Base-by-base conservation (phyloP, 805 yeast genomes). In the Wickerhamomyces kurtzmanii region DNA sequence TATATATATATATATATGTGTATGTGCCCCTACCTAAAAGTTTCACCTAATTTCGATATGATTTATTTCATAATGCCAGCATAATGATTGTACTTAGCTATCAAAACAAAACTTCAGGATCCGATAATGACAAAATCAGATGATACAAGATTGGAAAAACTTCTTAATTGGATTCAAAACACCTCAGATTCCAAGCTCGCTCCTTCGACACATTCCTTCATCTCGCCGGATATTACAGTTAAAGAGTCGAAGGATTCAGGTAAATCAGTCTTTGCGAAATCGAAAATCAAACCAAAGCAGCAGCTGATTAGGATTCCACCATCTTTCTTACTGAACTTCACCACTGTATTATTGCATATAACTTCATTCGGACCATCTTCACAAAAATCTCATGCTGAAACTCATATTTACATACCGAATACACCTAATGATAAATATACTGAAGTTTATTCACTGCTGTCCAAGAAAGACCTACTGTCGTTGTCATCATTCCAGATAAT, bases 401-500 rank as follows among this genome's bases (percentile, higher is more conserved):
- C 13, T n/a, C 9, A 12, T 17, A 13, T 17, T 19, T 14, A 4
- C 11, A 27, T 13, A 26, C 31, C 10, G 14, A 13, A 3, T 23
- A 23, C 15, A 15, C 10, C 5, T 8, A 16, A 51, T 57, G n/a
- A n/a, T n/a, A n/a, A n/a, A n/a, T n/a, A n/a, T n/a, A n/a, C n/a
- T 12, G 26, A 31, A 11, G 41, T 61, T 9, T 68, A 67, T 41
- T 20, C 45, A 4, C 17, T 31, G 6, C 37, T 68, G 4, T 23
- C 36, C 7, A 30, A 47, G 7, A 51, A 57, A 0, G 53, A 56
- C n/a, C 33, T 78, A 7, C 30, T 59, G 8, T 35, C 42, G 10
- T 41, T 79, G 23, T 52, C 71, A 3, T 75, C 86, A 3, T 73
- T 76, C 43, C 87, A 79, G 48, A 43, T 79, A 21, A 39, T 77